A percentile compares a stretch with the other conserved stretches of the same genome.
Evolutionary conservation across 805 yeast species (phyloP).

Genomic region (Saccharomycodes ludwigii): DNA sequence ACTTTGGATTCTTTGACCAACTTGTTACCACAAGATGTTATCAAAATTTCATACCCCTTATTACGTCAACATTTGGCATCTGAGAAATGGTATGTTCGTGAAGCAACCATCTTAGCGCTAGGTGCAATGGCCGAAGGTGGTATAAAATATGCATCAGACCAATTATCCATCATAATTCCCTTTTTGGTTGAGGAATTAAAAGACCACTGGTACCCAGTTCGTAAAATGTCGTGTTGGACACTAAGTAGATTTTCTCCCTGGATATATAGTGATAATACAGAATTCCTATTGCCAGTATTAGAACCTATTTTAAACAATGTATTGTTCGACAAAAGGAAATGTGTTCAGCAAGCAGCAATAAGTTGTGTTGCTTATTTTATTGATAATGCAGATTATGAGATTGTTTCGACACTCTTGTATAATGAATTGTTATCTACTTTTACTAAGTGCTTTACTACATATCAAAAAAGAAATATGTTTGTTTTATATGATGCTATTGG

Average conservation of each 20-base stretch:
- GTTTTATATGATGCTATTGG: conserved; percentile 84
- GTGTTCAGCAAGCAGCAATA: conserved; percentile 93
- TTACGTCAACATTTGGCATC: conserved; percentile 60
- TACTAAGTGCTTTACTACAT: conserved; percentile 57
- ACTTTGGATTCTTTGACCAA: conserved; percentile 74
- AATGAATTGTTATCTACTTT: conserved; percentile 61
- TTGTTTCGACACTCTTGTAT: conserved; percentile 46
- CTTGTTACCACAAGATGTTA: conserved; percentile 52
- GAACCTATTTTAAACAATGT: conserved; percentile 57
- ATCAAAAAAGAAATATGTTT: conserved; percentile 72
- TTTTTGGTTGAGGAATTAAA: conserved; percentile 67
- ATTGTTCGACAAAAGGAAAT: conserved; percentile 70
- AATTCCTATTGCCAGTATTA: conserved; percentile 64
- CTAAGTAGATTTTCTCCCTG: conserved; percentile 73
- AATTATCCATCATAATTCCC: conserved; percentile 72
- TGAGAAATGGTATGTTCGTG: conserved; percentile 77
- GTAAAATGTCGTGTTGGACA: conserved; percentile 96
- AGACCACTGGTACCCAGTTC: conserved; percentile 70
- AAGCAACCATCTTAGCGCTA: conserved; percentile 84
- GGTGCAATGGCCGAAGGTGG: conserved; percentile 95
- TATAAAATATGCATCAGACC: conserved; percentile 52
- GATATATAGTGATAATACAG: conserved; percentile 64
- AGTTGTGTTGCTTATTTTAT: conserved; percentile 75
- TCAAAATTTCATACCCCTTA: conserved; percentile 58
- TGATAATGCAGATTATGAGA: conserved; percentile 55